Conservation (phyloP, 108 stramenopile genomes). For the Conticribra guillardii region DNA sequence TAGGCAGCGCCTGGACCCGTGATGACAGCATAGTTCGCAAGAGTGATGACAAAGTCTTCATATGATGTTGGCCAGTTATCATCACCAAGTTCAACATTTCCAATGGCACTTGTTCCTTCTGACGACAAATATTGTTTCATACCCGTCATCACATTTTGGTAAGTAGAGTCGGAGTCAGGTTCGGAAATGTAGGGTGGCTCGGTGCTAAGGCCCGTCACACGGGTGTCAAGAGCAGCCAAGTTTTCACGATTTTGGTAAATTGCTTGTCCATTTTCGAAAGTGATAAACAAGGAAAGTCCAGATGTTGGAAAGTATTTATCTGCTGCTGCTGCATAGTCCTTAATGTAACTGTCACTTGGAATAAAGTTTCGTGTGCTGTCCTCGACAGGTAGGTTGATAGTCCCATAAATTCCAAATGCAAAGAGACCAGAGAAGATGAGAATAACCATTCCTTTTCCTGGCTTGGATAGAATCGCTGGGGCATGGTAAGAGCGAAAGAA, state of each 20-base stretch:
- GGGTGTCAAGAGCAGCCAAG: conserved; percentile 50
- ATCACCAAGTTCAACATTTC: conserved; percentile 42
- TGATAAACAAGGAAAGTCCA: conserved; percentile 50
- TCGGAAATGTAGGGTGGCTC: conserved; percentile 71
- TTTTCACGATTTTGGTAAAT: conserved; percentile 53
- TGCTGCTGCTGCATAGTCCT: conserved; percentile 54
- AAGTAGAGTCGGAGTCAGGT: conserved; percentile 48
- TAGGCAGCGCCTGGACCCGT: conserved; percentile 53
- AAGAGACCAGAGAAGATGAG: conserved; percentile 55
- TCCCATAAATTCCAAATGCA: conserved; percentile 57
- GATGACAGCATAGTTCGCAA: conserved; percentile 34
- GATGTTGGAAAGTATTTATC: conserved; percentile 56
- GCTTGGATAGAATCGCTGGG: conserved; percentile 53
- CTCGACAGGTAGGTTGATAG: conserved; percentile 59
- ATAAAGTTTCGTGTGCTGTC: conserved; percentile 72
- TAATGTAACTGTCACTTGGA: conserved; percentile 76
- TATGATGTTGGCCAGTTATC: conserved; percentile 64
- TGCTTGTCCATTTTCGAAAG: conserved; percentile 49
- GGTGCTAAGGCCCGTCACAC: conserved; percentile 45
- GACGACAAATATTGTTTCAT: conserved; percentile 38
- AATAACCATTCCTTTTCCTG: conserved; percentile 46
- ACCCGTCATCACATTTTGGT: conserved; percentile 65
- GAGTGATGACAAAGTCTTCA: conserved; percentile 49
- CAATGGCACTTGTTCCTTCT: conserved; percentile 30
- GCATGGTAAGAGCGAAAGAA: conserved; percentile 70